These are phyloP conservation scores for Coelastrella sp. DNA, from an alignment of 139 green algal genomes.

Conservation along the genomic window DNA sequence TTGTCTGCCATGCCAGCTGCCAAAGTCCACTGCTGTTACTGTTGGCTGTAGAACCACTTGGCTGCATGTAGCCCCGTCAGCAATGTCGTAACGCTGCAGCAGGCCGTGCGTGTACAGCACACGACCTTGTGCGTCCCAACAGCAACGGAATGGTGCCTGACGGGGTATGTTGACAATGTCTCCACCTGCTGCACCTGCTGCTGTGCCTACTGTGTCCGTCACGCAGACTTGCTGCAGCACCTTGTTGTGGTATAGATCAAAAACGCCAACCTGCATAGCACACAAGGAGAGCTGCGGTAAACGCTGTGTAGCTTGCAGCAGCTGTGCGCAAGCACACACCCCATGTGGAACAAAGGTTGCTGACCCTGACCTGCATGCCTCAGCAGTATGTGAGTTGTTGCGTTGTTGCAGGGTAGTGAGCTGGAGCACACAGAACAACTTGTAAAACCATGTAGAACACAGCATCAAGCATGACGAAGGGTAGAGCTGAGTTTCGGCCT, in stretches of 20 bases:
- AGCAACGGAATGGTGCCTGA: neutral
- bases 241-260: slow-evolving; percentile 23
- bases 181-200: neutral
- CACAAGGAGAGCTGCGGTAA: no score
- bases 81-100: neutral
- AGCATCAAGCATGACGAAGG: no score
- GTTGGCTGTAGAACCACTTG: neutral
- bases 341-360: no score
- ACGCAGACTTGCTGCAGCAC: slow-evolving; percentile 34
- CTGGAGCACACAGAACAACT: no score
- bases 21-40: slow-evolving; percentile 27
- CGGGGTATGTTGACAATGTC: neutral
- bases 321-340: no score
- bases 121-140: neutral
- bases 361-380: no score
- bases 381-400: no score
- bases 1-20: neutral
- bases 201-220: neutral
- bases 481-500: no score
- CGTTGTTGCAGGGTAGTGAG: no score
- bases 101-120: slow-evolving; percentile 38
- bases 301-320: no score
- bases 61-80: neutral
- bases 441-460: no score
- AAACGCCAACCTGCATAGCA: slow-evolving; percentile 6